Evolutionary conservation across 2,329 filamentous ascomycete genomes (phyloP), one percentile per base, ranked within the genome.

Genomic region (Penicillium expansum): DNA sequence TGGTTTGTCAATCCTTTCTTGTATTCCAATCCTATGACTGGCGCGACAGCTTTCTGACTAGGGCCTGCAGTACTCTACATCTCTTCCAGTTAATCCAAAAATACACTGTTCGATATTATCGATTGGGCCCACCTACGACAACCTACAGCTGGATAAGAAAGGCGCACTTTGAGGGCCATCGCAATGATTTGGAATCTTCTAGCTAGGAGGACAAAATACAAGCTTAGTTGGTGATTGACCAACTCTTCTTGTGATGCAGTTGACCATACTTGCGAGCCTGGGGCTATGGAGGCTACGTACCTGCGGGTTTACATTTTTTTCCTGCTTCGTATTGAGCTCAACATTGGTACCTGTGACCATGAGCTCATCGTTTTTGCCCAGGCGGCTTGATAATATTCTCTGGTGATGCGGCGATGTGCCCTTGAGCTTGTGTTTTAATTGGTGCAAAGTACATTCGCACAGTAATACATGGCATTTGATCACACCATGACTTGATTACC

Each of bases 1-100:
- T 71, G 93, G 93, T 95, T 66, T 70, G 78, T 66, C 33, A 6
- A 24, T 33, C 14, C 2, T 43, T 33, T 16, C 35, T 24, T 18
- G 16, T 24, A 5, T 32, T 35, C 5, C 3, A 14, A 33, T 16
- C 13, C 6, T 42, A 29, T n/a, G 27, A 11, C 1, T 22, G 9
- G 18, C 16, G 24, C 16, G 22, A 47, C 1, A 9, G 13, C 2
- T 16, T 44, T 11, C 54, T 55, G 9, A 47, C 10, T n/a, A 20
- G 20, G 30, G 11, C 1, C 2, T 47, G 4, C 29, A 73, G 70
- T 73, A 18, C 67, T 77, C 29, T 77, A 77, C 58, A 77, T 77
- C 35, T 74, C 75, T 5, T 68, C 71, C 13, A 67, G 64, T 56
- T 74, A 56, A 69, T 50, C 45, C 33, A 5, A 22, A 18, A 37